Conservation (phyloP, 116 monocot species). For the Trichopus zeylanicus region DNA sequence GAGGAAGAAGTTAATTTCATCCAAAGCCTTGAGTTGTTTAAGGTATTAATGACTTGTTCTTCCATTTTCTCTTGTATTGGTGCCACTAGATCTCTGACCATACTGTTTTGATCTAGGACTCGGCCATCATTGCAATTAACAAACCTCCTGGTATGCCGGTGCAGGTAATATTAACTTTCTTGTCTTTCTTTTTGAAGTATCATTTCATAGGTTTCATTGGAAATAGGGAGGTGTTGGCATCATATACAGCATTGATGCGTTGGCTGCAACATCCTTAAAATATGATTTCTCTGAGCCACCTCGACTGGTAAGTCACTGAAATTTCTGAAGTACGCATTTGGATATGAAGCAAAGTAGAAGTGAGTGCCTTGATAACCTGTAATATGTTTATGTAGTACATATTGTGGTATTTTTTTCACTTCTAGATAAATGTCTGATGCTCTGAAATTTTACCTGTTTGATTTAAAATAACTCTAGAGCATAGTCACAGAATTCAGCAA, state of each 20-base stretch:
- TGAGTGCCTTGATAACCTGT: too few relatives aligned
- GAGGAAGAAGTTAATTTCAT: constrained; percentile 55
- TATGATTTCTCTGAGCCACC: constrained; percentile 64
- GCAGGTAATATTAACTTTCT: constrained; percentile 43
- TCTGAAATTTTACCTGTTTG: background rate
- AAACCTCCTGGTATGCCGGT: constrained; percentile 88
- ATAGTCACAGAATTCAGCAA: background rate
- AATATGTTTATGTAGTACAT: background rate
- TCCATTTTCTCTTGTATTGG: background rate
- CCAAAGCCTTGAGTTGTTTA: constrained; percentile 66
- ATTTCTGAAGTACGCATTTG: background rate
- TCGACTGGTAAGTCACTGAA: constrained; percentile 61
- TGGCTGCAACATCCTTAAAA: constrained; percentile 58
- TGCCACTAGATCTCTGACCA: background rate
- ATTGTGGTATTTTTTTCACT: background rate
- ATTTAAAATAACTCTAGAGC: background rate
- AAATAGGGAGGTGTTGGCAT: constrained; percentile 82
- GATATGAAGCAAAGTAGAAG: too few relatives aligned
- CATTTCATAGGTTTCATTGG: constrained; percentile 6
- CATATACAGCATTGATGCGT: constrained; percentile 60
- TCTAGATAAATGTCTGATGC: background rate
- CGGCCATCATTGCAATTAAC: constrained; percentile 71
- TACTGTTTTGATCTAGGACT: constrained; percentile 45
- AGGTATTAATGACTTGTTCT: constrained; percentile 28
- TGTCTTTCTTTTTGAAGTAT: constrained; percentile 1